These are phyloP conservation scores for Sequoiadendron giganteum DNA, from an alignment of 75 land plant species.

Conservation along the genomic window DNA sequence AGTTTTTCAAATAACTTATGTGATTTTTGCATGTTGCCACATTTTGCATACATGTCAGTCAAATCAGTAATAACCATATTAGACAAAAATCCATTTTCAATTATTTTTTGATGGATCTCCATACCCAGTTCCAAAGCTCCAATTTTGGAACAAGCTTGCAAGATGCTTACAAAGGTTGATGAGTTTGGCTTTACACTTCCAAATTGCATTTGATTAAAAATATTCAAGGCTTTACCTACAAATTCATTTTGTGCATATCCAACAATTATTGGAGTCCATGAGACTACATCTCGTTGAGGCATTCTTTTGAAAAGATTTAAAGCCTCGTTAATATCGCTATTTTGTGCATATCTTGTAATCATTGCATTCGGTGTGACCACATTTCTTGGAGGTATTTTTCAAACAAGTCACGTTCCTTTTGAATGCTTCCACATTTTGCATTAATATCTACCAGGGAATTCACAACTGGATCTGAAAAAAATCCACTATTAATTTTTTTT, in stretches of 20 bases:
- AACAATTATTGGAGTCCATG: too few relatives aligned
- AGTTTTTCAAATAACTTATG: conserved; percentile 23
- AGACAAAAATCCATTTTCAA: conserved; percentile 10
- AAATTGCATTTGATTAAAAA: conserved; percentile 19
- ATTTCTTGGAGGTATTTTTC: conserved; percentile 18
- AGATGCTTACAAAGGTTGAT: conserved; percentile 16
- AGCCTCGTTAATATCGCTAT: conserved; percentile 9
- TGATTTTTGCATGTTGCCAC: conserved; percentile 11
- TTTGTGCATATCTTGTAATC: conserved; percentile 22
- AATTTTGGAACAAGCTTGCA: conserved; percentile 14
- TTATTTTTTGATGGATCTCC: conserved; percentile 14
- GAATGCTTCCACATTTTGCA: too few relatives aligned
- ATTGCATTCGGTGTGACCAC: conserved; percentile 23
- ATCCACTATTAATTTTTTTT: too few relatives aligned
- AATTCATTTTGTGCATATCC: too few relatives aligned
- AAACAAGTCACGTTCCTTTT: too few relatives aligned
- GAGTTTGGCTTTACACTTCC: conserved; percentile 18
- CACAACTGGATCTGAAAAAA: too few relatives aligned
- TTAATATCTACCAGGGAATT: too few relatives aligned
- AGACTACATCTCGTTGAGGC: too few relatives aligned
- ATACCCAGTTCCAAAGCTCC: conserved; percentile 16
- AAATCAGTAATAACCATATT: conserved; percentile 1
- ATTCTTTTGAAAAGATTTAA: too few relatives aligned
- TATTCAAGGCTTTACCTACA: conserved; percentile 8
- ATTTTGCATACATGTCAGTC: conserved; percentile 33